Conservation (phyloP, 768 basidiomycete genomes). For the Chalciporus pseudorubinellus region DNA sequence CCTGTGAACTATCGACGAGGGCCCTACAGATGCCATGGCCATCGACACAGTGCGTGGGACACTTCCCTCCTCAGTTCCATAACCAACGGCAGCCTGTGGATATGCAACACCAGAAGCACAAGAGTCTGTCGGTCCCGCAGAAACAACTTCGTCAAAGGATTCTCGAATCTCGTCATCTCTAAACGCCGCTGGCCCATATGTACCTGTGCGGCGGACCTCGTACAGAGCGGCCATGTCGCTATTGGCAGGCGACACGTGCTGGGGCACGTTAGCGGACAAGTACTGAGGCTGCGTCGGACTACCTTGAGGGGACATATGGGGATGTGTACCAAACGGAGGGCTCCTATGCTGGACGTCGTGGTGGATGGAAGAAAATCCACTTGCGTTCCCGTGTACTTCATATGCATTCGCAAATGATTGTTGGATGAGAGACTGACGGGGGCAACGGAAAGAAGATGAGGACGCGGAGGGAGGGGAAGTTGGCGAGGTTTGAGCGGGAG, state of each 20-base stretch:
- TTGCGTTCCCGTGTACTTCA: neutral
- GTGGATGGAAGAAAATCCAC: neutral
- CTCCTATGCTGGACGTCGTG: neutral
- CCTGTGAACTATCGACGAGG: neutral
- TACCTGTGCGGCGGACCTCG: conserved; percentile 22
- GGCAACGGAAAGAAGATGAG: conserved; percentile 8
- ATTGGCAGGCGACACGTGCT: neutral
- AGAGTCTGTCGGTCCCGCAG: neutral
- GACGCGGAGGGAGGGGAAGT: neutral
- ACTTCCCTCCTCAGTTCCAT: conserved; percentile 4
- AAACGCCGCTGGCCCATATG: conserved; percentile 11
- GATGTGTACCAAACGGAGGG: conserved; percentile 6
- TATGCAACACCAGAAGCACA: neutral
- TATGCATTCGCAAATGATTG: conserved; percentile 9
- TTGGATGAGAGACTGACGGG: conserved; percentile 16
- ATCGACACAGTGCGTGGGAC: conserved; percentile 8
- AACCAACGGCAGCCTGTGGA: neutral
- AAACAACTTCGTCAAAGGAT: conserved; percentile 9
- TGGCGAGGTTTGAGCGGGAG: neutral
- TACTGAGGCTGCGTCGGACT: neutral
- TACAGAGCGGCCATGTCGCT: conserved; percentile 15
- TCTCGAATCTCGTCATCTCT: conserved; percentile 21
- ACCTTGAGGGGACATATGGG: neutral
- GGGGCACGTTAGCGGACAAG: neutral
- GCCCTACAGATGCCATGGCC: neutral